Conservation (phyloP, 805 yeast species). For the Vanderwaltozyma polyspora region DNA sequence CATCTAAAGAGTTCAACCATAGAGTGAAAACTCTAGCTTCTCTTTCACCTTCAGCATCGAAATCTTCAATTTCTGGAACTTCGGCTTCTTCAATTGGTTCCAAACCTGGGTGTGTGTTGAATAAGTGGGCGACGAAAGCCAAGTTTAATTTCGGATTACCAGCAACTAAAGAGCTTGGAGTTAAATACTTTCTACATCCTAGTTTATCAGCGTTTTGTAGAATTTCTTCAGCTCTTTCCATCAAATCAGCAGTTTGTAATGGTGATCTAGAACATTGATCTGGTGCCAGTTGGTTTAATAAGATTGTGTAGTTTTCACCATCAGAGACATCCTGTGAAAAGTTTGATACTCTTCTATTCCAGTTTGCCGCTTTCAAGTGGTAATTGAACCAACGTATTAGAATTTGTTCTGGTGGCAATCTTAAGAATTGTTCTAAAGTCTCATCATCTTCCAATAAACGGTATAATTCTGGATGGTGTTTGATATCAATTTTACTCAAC, state of each 20-base stretch:
- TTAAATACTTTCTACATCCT: constrained; percentile 86
- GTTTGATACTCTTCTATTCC: constrained; percentile 76
- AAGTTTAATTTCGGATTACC: constrained; percentile 95
- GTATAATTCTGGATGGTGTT: constrained; percentile 91
- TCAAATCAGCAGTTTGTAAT: constrained; percentile 61
- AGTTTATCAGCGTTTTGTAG: constrained; percentile 80
- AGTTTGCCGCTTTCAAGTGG: constrained; percentile 86
- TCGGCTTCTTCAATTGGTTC: constrained; percentile 88
- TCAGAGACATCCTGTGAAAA: constrained; percentile 83
- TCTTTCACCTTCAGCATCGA: constrained; percentile 98
- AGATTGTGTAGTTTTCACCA: constrained; percentile 88
- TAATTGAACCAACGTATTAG: constrained; percentile 94
- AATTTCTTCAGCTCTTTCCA: constrained; percentile 79
- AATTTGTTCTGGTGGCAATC: constrained; percentile 96
- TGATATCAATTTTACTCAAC: constrained; percentile 88
- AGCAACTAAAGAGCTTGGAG: constrained; percentile 84
- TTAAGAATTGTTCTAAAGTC: constrained; percentile 89
- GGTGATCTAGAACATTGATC: constrained; percentile 74
- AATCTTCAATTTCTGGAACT: constrained; percentile 89
- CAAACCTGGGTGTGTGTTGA: constrained; percentile 92
- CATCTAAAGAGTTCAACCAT: constrained; percentile 95
- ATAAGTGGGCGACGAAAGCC: constrained; percentile 94
- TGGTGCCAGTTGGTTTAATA: constrained; percentile 82
- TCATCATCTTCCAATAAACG: constrained; percentile 92
- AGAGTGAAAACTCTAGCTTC: constrained; percentile 97